Evolutionary conservation across 2,329 filamentous ascomycete species (phyloP), one percentile per base, ranked within the genome.

Genomic region (Fusarium sp.): DNA sequence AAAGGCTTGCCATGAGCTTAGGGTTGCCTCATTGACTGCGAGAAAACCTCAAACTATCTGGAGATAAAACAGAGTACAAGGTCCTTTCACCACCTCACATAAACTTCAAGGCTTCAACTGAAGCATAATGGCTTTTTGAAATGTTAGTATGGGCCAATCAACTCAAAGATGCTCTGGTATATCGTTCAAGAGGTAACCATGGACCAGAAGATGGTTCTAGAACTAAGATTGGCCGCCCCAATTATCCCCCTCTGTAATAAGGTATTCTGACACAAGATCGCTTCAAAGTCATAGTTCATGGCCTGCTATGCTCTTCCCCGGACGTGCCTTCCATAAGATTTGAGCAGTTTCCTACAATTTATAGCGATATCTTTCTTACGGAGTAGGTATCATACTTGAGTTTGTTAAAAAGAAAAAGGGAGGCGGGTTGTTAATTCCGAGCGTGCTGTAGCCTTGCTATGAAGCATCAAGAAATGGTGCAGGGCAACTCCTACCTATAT

Each of bases 181-280:
- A 51, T 24, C 17, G 6, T 18, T 18, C 8, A 24, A 20, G 45
- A 28, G 45, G 20, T 9, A 10, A 24, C 18, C 6, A 13, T 51
- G 11, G 9, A 35, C n/a, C 8, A 24, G 2, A 8, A 6, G 3
- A 24, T 14, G 5, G 5, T 17, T 51, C 10, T 18, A 3, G 14
- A 35, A 35, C 31, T 6, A 15, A 3, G 17, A 20, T 51, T 24
- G 12, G 12, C 31, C 17, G 22, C 6, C 28, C 18, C 14, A 7
- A 49, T 13, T 3, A n/a, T 18, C 18, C 28, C 14, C 10, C 14
- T 49, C 17, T 35, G 11, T 12, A 35, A 10, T 14, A 5, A 1
- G 18, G 31, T 11, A 51, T 51, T 33, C 5, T n/a, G 15, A 49
- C 3, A n/a, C 11, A 33, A 33, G 15, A 5, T n/a, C 15, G 12